These are phyloP conservation scores for Populus trichocarpa DNA, from an alignment of 441 rosid species.

Conservation along the genomic window DNA sequence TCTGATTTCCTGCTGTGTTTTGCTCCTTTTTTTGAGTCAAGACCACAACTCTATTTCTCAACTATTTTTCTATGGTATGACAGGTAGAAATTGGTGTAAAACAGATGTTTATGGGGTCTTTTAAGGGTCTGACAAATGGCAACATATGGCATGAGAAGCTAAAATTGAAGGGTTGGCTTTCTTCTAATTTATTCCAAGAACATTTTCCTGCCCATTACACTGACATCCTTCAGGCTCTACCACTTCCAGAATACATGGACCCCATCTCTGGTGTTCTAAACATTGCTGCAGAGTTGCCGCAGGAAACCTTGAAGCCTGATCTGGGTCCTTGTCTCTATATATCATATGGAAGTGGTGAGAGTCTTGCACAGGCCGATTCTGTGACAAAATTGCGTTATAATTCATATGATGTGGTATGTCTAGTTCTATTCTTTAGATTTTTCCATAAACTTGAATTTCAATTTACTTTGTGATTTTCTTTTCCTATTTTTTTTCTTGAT, in stretches of 20 bases:
- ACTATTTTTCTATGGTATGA: constrained; percentile 15
- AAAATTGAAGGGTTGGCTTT: constrained; percentile 91
- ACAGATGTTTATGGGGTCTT: constrained; percentile 71
- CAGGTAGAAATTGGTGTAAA: constrained; percentile 87
- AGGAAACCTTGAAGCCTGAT: constrained; percentile 47
- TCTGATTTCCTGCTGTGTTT: background rate
- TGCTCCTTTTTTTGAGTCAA: background rate
- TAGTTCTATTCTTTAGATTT: constrained; percentile 13
- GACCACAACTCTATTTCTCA: background rate
- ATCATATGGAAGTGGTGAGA: constrained; percentile 74
- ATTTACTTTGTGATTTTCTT: background rate
- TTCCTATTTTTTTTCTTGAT: background rate
- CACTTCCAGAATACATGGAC: constrained; percentile 87
- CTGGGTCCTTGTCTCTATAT: constrained; percentile 81
- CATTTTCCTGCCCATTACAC: constrained; percentile 81
- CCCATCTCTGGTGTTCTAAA: constrained; percentile 69
- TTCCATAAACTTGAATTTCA: background rate
- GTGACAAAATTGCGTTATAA: constrained; percentile 67
- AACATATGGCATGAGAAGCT: constrained; percentile 69
- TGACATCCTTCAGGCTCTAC: constrained; percentile 63
- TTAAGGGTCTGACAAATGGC: constrained; percentile 56
- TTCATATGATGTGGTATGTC: constrained; percentile 72
- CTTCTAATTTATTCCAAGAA: constrained; percentile 71
- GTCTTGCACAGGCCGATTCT: constrained; percentile 46
- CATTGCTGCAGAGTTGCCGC: constrained; percentile 62